Conservation (phyloP, 768 basidiomycete genomes). For the Podaxis rugospora region DNA sequence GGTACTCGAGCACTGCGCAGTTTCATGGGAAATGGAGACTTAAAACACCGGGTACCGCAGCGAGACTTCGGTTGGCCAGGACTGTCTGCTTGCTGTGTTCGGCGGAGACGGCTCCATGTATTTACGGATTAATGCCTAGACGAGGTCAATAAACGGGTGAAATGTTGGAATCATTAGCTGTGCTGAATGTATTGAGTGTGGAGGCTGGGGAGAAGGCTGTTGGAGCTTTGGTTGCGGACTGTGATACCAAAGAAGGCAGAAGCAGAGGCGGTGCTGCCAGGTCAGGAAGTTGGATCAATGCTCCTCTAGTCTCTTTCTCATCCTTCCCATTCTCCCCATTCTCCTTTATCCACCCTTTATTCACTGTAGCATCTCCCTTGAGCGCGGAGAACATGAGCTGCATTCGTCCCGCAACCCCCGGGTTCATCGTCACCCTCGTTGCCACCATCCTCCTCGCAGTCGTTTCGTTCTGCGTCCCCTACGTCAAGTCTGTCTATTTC, state of each 20-base stretch:
- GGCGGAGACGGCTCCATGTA: background rate
- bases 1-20: background rate
- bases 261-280: constrained; percentile 4
- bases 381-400: constrained; percentile 40
- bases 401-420: constrained; percentile 86
- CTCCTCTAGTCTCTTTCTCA: background rate
- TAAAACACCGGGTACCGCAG: background rate
- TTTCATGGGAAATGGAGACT: background rate
- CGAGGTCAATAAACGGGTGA: no score
- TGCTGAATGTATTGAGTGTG: background rate
- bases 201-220: background rate
- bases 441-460: constrained; percentile 78
- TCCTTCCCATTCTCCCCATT: background rate
- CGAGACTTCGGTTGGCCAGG: background rate
- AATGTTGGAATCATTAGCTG: background rate
- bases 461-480: constrained; percentile 88
- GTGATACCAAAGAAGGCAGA: background rate
- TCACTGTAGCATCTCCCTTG: background rate
- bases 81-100: background rate
- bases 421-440: constrained; percentile 76
- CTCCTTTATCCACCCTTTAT: background rate
- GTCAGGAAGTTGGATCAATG: background rate
- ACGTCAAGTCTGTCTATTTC: constrained; percentile 86
- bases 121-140: background rate
- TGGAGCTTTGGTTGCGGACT: background rate